Evolutionary conservation across 768 basidiomycete species (phyloP), one percentile per base, ranked within the genome.

Genomic region (Mycena capillaripes): DNA sequence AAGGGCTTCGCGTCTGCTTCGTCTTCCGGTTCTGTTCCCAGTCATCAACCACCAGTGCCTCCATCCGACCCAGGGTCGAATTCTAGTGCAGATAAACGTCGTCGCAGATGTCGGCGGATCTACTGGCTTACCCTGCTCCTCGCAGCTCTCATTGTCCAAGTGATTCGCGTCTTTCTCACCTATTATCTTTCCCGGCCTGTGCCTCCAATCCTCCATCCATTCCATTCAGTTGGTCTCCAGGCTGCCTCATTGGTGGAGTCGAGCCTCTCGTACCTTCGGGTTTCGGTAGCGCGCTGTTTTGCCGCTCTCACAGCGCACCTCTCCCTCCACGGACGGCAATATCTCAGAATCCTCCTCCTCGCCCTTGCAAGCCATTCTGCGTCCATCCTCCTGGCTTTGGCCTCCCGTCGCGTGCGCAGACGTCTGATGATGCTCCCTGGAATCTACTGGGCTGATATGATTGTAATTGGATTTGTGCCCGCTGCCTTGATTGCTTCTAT

Each of bases 351-450:
- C 42, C 27, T 61, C 1, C 60, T 61, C 27, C 40, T 61, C 30
- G 60, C 42, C n/a, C n/a, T n/a, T n/a, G n/a, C n/a, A n/a, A n/a
- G n/a, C n/a, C n/a, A n/a, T n/a, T n/a, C n/a, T n/a, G 9, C 9
- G 4, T 25, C n/a, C 21, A 42, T 61, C 25, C 10, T 44, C 27
- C 10, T 61, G 2, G 14, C 16, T 5, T 40, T 16, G 17, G 14
- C 23, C 2, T 5, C 25, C 38, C 36, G 57, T 11, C n/a, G 38
- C 36, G 12, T 38, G n/a, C 57, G 57, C 10, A 9, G 3, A 2
- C 11, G 14, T 12, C 2, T 40, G 2, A 2, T 38, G 2, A 6
- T 0, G 6, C 4, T 23, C 10, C 0, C 21, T 57, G 0, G 11
- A 21, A n/a, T 8, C 34, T 8, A 36, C 12, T 32, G 11, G 21